These are phyloP conservation scores for Ustilago cynodontis DNA, from an alignment of 1,284 basidiomycete genomes.

Conservation along the genomic window DNA sequence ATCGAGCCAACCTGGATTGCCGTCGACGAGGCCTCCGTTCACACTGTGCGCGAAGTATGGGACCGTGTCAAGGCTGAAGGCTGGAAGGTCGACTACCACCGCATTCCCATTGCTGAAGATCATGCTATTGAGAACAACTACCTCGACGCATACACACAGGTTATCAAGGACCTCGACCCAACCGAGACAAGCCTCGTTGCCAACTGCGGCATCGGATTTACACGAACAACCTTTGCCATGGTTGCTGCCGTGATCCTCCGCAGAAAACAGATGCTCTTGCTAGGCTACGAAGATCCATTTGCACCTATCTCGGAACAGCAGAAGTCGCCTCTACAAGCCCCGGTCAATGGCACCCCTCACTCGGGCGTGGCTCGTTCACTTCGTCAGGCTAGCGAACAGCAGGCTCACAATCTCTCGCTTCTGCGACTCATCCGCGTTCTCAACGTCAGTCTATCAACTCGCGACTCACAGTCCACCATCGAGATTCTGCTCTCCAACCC, in stretches of 20 bases:
- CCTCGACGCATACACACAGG: conserved; percentile 88
- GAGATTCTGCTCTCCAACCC: conserved; percentile 64
- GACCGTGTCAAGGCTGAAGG: conserved; percentile 79
- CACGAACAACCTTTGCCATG: conserved; percentile 98
- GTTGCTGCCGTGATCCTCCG: conserved; percentile 89
- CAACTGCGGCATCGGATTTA: conserved; percentile 96
- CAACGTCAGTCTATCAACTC: conserved; percentile 77
- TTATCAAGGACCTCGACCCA: conserved; percentile 86
- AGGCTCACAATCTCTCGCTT: conserved; percentile 83
- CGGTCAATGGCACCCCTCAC: conserved; percentile 40
- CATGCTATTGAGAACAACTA: conserved; percentile 69
- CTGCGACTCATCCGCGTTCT: conserved; percentile 86
- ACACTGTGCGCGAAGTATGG: conserved; percentile 87
- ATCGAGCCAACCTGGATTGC: conserved; percentile 91
- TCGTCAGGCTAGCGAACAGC: conserved; percentile 75
- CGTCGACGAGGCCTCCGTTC: conserved; percentile 85
- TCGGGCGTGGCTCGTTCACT: conserved; percentile 51
- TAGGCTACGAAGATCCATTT: conserved; percentile 83
- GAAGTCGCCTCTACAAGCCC: conserved; percentile 35
- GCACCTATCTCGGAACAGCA: conserved; percentile 30
- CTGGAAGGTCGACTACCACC: conserved; percentile 80
- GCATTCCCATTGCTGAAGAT: conserved; percentile 85
- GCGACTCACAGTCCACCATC: conserved; percentile 61
- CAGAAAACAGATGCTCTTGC: conserved; percentile 84
- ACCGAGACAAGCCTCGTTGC: conserved; percentile 87